A percentile compares a stretch with the other conserved stretches of the same genome.
Evolutionary conservation across 148 eudicot genomes (phyloP).

Genomic region (Gaultheria prostrata): DNA sequence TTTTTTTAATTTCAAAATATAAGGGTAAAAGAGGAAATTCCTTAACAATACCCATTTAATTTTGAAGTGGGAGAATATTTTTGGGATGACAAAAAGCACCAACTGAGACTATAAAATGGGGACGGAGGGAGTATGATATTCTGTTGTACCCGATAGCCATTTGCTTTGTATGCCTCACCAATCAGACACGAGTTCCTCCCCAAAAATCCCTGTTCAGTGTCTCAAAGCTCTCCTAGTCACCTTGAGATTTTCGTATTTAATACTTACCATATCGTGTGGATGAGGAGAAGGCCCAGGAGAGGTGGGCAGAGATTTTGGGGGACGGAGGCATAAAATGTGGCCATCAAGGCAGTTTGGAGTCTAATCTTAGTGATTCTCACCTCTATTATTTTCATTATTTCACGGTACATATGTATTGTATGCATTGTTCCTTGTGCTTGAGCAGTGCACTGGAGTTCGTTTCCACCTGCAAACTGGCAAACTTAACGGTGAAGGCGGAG

Average conservation of each 20-base stretch:
- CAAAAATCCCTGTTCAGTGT: not conserved
- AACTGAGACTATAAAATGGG: no score
- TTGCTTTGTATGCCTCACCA: not conserved
- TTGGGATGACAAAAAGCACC: no score
- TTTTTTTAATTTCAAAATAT: no score
- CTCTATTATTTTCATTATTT: slow-evolving; percentile 18
- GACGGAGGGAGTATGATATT: no score
- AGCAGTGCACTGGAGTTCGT: slow-evolving; percentile 92
- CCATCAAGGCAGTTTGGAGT: slow-evolving; percentile 6
- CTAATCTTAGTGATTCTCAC: slow-evolving; percentile 7
- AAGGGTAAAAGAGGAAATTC: no score
- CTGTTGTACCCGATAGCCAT: not conserved
- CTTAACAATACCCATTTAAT: no score
- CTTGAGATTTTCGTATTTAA: not conserved
- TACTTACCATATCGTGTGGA: not conserved
- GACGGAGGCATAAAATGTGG: not conserved
- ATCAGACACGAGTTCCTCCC: not conserved
- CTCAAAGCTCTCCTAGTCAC: not conserved
- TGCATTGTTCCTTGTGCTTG: slow-evolving; percentile 21
- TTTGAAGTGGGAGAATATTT: no score
- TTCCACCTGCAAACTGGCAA: slow-evolving; percentile 86
- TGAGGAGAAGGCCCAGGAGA: not conserved
- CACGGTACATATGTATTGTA: slow-evolving; percentile 10
- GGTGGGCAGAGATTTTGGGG: not conserved
- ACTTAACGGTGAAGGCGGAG: slow-evolving; percentile 86